phyloP scores from a whole-genome alignment of 306 rosid species.

The Echinosophora koreensis region DNA sequence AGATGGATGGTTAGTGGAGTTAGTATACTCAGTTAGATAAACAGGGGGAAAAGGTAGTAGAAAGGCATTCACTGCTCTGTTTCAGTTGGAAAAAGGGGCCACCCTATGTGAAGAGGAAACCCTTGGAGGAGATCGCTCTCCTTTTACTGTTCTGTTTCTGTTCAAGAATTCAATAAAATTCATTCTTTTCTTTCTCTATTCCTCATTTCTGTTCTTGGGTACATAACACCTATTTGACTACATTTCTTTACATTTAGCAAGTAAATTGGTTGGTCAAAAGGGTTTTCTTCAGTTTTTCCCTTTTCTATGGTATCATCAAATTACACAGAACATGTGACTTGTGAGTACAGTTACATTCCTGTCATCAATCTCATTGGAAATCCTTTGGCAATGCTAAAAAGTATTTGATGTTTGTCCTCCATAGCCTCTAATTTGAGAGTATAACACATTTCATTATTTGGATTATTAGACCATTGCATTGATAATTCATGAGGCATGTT shows the following conservation, averaged over 20 bases:
- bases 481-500: neutral
- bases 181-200: too few relatives aligned
- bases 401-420: neutral
- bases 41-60: too few relatives aligned
- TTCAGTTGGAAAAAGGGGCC: too few relatives aligned
- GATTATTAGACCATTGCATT: neutral
- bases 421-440: neutral
- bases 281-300: neutral
- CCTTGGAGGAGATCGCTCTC: too few relatives aligned
- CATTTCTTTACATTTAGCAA: neutral
- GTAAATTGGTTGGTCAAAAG: neutral
- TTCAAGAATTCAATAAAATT: too few relatives aligned
- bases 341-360: neutral
- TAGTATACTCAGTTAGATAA: too few relatives aligned
- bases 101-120: too few relatives aligned
- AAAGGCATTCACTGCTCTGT: too few relatives aligned
- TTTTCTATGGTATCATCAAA: neutral
- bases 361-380: neutral
- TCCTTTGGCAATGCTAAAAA: neutral
- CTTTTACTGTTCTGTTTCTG: too few relatives aligned
- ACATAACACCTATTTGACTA: too few relatives aligned
- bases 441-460: neutral
- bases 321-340: neutral
- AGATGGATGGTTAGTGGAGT: too few relatives aligned
- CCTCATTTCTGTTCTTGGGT: too few relatives aligned